phyloP scores from a whole-genome alignment of 768 basidiomycete species.

The Cystofilobasidium macerans region DNA sequence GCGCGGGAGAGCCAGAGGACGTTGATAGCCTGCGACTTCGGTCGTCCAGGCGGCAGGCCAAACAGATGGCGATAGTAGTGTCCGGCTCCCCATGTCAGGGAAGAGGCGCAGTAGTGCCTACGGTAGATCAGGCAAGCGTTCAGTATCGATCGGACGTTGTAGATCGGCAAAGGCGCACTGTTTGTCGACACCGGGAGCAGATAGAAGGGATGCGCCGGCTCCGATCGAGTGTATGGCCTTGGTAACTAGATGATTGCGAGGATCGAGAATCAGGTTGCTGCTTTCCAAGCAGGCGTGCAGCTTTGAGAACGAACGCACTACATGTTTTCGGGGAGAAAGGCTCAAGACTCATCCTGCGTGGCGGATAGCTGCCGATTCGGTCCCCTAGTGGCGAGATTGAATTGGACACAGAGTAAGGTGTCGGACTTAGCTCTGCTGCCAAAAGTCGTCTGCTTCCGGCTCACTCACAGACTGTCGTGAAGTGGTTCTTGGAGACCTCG shows the following conservation, averaged over 20 bases:
- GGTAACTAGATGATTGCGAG: constrained; percentile 26
- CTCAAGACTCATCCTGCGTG: constrained; percentile 32
- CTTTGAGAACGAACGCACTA: constrained; percentile 30
- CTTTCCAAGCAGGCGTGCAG: background rate
- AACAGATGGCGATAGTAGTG: constrained; percentile 37
- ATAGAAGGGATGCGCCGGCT: constrained; percentile 34
- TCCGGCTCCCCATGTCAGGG: constrained; percentile 34
- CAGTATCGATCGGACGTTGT: background rate
- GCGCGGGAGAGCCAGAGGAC: constrained; percentile 35
- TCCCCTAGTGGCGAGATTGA: constrained; percentile 26
- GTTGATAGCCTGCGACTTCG: constrained; percentile 27
- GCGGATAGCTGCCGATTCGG: constrained; percentile 34
- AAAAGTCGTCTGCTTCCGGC: no score
- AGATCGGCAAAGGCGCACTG: constrained; percentile 7
- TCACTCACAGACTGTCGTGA: constrained; percentile 30
- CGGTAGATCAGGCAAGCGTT: background rate
- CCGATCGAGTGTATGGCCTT: constrained; percentile 35
- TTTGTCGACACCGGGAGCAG: constrained; percentile 31
- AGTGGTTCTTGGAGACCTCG: constrained; percentile 34
- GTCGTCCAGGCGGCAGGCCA: constrained; percentile 28
- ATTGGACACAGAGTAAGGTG: no score
- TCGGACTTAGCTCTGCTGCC: no score
- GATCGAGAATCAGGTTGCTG: background rate
- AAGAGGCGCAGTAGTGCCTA: constrained; percentile 32
- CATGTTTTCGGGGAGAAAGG: constrained; percentile 32